phyloP scores from a whole-genome alignment of 2,329 filamentous ascomycete genomes.

The Colletotrichum limetticola region DNA sequence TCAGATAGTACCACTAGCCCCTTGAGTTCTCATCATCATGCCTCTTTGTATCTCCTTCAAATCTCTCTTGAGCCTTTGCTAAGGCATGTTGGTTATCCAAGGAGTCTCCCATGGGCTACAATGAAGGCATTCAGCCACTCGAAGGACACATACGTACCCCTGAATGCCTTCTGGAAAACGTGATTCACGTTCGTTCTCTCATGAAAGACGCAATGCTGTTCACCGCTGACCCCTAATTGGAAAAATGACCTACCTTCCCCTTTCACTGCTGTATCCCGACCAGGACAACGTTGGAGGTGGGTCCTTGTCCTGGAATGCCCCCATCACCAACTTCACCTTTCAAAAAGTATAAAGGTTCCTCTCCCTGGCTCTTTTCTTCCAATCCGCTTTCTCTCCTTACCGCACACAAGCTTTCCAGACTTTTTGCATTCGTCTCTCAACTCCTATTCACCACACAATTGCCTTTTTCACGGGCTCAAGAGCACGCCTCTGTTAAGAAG shows the following conservation, averaged over 20 bases:
- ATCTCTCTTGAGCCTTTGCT: no score
- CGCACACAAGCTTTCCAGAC: not conserved
- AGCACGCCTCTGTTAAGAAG: no score
- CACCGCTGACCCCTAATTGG: not conserved
- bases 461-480: no score
- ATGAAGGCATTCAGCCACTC: not conserved
- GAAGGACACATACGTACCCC: not conserved
- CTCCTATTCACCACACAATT: no score
- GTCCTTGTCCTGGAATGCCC: not conserved
- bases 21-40: no score
- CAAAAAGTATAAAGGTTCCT: not conserved
- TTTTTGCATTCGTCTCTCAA: not conserved
- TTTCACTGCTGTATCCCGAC: not conserved
- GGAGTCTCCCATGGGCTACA: not conserved
- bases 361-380: not conserved
- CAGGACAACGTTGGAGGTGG: not conserved
- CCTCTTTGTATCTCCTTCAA: no score
- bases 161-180: fast-evolving
- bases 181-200: not conserved
- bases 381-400: not conserved
- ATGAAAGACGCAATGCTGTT: not conserved
- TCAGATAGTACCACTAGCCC: no score
- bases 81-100: not conserved
- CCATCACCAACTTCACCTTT: not conserved
- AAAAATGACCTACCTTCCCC: not conserved